These are phyloP conservation scores for Paramecium biaurelia DNA, from an alignment of 73 alveolate genomes.

Conservation along the genomic window DNA sequence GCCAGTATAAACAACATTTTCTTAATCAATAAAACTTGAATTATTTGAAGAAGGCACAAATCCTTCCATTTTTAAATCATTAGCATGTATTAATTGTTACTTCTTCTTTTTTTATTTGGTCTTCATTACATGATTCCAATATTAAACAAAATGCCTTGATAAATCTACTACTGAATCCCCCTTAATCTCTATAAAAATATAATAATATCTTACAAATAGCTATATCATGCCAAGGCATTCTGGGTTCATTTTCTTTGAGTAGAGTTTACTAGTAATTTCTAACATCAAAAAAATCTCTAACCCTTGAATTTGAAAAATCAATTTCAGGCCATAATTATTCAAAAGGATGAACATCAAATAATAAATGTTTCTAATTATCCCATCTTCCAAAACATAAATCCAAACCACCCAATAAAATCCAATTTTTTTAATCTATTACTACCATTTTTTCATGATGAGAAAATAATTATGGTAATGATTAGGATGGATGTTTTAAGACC, in stretches of 20 bases:
- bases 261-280: constrained; percentile 68
- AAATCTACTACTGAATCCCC: constrained; percentile 95
- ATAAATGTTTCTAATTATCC: constrained; percentile 85
- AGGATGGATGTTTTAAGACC: constrained; percentile 89
- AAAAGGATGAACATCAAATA: constrained; percentile 74
- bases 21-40: too few species aligned
- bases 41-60: neutral
- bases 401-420: constrained; percentile 96
- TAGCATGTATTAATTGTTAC: neutral
- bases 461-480: constrained; percentile 74
- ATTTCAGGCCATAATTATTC: constrained; percentile 75
- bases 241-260: constrained; percentile 74
- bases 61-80: neutral
- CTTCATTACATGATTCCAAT: constrained; percentile 92
- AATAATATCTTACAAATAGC: constrained; percentile 56
- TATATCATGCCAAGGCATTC: constrained; percentile 98
- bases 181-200: constrained; percentile 51
- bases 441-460: constrained; percentile 97
- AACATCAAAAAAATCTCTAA: constrained; percentile 76
- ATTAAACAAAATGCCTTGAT: constrained; percentile 91
- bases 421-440: constrained; percentile 84
- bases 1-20: neutral
- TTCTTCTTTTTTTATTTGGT: constrained; percentile 51
- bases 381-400: constrained; percentile 96
- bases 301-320: constrained; percentile 90